phyloP scores from a whole-genome alignment of 306 rosid genomes.

The Citrullus amarus region DNA sequence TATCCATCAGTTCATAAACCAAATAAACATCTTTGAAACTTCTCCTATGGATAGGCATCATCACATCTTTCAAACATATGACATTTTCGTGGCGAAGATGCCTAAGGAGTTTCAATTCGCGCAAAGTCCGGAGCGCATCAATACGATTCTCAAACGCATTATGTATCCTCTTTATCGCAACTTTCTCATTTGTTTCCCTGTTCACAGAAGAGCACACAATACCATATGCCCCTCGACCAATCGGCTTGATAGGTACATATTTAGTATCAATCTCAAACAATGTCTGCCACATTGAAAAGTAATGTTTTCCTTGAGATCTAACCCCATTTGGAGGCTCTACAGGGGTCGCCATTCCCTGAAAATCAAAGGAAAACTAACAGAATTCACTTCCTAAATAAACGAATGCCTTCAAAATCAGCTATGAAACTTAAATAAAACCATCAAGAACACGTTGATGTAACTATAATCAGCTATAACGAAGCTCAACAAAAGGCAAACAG shows the following conservation, averaged over 20 bases:
- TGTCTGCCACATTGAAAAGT: constrained; percentile 85
- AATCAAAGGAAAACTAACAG: neutral
- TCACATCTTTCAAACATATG: constrained; percentile 79
- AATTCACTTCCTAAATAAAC: neutral
- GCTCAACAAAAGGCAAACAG: neutral
- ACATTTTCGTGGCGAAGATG: constrained; percentile 80
- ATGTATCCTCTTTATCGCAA: constrained; percentile 78
- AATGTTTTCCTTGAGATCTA: constrained; percentile 57
- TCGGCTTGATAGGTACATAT: constrained; percentile 84
- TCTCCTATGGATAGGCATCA: constrained; percentile 63
- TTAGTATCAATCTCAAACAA: constrained; percentile 82
- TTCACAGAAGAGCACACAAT: constrained; percentile 83
- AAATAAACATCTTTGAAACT: constrained; percentile 82
- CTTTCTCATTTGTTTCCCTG: constrained; percentile 66
- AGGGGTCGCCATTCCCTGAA: constrained; percentile 64
- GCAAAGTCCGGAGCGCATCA: constrained; percentile 76
- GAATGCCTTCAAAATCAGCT: neutral
- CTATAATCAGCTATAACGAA: neutral
- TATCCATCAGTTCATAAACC: constrained; percentile 95
- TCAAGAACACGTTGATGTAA: neutral
- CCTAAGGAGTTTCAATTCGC: constrained; percentile 78
- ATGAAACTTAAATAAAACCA: neutral
- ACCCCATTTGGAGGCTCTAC: constrained; percentile 93
- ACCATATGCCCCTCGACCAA: constrained; percentile 90
- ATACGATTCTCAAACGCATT: constrained; percentile 75